Evolutionary conservation across 345 rosid genomes (phyloP), one percentile per base, ranked within the genome.

Genomic region (Dovyalis caffra): DNA sequence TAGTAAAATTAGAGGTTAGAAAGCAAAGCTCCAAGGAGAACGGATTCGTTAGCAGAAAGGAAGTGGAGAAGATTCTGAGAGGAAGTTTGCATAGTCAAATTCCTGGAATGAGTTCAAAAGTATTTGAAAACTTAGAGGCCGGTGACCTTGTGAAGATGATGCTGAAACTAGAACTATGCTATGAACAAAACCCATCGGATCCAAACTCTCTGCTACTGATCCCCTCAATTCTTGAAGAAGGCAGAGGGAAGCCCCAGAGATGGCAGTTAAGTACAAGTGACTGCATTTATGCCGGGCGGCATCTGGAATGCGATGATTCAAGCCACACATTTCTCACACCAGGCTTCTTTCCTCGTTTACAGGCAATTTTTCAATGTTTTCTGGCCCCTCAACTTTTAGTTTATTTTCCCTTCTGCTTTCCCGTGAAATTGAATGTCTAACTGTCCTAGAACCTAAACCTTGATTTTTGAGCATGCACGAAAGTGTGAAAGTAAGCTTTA

Each of bases 201-300:
- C 88, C 92, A 40, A 82, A 90, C 77, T 93, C 96, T 68, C 83
- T 81, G 26, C 76, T 95, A 23, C 76, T 93, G 71, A 89, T 95
- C 71, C 96, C 98, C 33, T 91, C 93, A 5, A 89, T 91, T 78
- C 99, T 95, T n/a, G 93, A 95, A 85, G 96, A 95, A 82, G 87
- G 97, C 74, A 85, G 99, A 88, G 96, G 94, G 66, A 93, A 83
- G 84, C 83, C 87, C 23, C 99, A 88, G 87, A 89, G 81, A 75
- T 93, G 99, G 99, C 96, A 76, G 78, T 64, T 87, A 63, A 86
- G 80, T 58, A 33, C 86, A 71, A 80, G 86, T 2, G 92, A 89
- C 72, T 85, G 87, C 77, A 43, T 93, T 74, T 90, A 84, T 70
- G 82, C 89, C 1, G 97, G 99, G 49, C 83, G 99, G 77, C 98